Evolutionary conservation across 1,284 basidiomycete species (phyloP).

Genomic region (Leccinum pachyderme): DNA sequence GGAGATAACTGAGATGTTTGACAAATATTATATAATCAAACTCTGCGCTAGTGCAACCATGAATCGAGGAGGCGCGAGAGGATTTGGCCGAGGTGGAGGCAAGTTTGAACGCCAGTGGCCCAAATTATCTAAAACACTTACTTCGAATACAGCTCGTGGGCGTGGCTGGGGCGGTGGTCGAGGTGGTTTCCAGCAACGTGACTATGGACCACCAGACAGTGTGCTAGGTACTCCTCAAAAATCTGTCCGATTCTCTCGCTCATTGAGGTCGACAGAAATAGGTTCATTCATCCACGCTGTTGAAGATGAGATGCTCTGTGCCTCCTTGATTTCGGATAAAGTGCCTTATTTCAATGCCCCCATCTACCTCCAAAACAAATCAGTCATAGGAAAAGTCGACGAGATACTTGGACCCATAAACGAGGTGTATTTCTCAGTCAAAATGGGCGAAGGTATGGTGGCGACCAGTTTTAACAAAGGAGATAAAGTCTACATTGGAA

Average conservation of each 20-base stretch:
- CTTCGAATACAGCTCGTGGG: conserved; percentile 41
- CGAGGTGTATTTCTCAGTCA: conserved; percentile 97
- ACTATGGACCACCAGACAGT: conserved; percentile 80
- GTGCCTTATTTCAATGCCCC: conserved; percentile 99
- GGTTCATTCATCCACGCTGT: conserved; percentile 92
- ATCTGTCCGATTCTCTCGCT: conserved; percentile 1
- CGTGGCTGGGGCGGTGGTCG: conserved; percentile 42
- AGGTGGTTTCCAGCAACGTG: conserved; percentile 69
- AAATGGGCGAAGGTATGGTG: conserved; percentile 96
- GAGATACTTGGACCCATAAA: conserved; percentile 98
- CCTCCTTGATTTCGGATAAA: conserved; percentile 81
- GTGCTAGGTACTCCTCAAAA: conserved; percentile 61
- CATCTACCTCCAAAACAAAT: conserved; percentile 98
- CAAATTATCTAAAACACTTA: conserved; percentile 8
- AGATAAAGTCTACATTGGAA: conserved; percentile 96
- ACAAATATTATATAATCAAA: conserved; percentile 17
- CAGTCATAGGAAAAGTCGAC: conserved; percentile 92
- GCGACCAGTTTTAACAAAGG: conserved; percentile 95
- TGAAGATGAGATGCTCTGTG: conserved; percentile 98
- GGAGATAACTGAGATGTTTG: not conserved
- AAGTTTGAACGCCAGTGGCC: conserved; percentile 4
- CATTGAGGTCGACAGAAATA: conserved; percentile 56
- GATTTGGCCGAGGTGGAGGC: conserved; percentile 45
- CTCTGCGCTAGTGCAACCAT: conserved; percentile 30
- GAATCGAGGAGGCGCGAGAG: conserved; percentile 49